phyloP scores from a whole-genome alignment of 768 basidiomycete genomes.

The Trametes sanguinea region DNA sequence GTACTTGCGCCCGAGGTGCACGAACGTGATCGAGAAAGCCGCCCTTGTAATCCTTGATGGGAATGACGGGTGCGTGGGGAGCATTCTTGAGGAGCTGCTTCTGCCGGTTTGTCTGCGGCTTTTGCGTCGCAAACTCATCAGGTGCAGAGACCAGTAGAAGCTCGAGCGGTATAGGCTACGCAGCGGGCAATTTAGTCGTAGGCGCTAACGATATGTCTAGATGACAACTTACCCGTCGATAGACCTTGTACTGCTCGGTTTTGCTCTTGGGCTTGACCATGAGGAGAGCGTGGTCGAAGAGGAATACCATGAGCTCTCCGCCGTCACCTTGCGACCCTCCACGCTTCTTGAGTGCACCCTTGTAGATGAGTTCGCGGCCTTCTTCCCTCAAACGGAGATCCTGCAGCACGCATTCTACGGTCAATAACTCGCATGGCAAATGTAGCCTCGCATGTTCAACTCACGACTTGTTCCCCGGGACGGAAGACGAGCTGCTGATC shows the following conservation, averaged over 20 bases:
- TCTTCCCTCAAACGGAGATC: conserved; percentile 87
- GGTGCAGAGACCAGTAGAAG: conserved; percentile 80
- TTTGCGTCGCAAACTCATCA: conserved; percentile 55
- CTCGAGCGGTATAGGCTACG: conserved; percentile 93
- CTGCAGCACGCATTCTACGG: conserved; percentile 41
- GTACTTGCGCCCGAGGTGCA: conserved; percentile 89
- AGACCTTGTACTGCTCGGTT: conserved; percentile 90
- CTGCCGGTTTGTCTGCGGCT: conserved; percentile 28
- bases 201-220: background rate
- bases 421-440: background rate
- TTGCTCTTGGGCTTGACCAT: conserved; percentile 95
- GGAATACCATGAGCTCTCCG: conserved; percentile 89
- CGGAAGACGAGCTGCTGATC: conserved; percentile 90
- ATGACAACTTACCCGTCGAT: conserved; percentile 71
- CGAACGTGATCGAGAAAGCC: conserved; percentile 92
- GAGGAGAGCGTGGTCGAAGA: conserved; percentile 95
- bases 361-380: conserved; percentile 87
- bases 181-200: conserved; percentile 1
- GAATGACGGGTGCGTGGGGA: conserved; percentile 48
- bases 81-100: conserved; percentile 40
- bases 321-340: conserved; percentile 70
- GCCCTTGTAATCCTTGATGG: conserved; percentile 67
- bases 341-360: conserved; percentile 86
- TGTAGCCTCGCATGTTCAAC: conserved; percentile 31
- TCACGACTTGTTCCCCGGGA: conserved; percentile 86